Conservation (phyloP, 2,329 filamentous ascomycete genomes). For the Chalara sp. region DNA sequence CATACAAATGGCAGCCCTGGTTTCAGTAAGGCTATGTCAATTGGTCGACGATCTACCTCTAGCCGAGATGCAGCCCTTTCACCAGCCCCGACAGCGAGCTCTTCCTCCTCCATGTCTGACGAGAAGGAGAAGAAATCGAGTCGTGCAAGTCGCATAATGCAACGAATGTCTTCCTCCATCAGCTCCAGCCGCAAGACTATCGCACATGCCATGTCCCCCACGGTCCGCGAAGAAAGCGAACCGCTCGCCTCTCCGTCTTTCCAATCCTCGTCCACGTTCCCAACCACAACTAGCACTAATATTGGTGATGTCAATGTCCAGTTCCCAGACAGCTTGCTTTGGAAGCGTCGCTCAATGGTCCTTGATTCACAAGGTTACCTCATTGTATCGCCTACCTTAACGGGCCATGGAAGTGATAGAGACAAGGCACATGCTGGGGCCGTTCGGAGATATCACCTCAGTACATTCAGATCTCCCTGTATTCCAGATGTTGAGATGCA, state of each 20-base stretch:
- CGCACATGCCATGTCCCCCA: slow-evolving; percentile 26
- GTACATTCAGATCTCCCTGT: slow-evolving; percentile 73
- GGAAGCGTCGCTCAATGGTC: slow-evolving; percentile 87
- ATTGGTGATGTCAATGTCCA: slow-evolving; percentile 88
- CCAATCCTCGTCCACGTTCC: slow-evolving; percentile 28
- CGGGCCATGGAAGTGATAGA: slow-evolving; percentile 32
- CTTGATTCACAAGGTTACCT: slow-evolving; percentile 80
- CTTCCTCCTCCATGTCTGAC: slow-evolving; percentile 35
- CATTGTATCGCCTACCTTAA: slow-evolving; percentile 66
- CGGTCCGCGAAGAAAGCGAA: slow-evolving; percentile 31
- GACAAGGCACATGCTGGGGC: slow-evolving; percentile 47
- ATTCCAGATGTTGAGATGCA: slow-evolving; percentile 86
- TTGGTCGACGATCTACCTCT: slow-evolving; percentile 49
- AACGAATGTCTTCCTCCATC: slow-evolving; percentile 56
- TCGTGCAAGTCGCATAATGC: slow-evolving; percentile 44
- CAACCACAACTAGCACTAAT: slow-evolving; percentile 16
- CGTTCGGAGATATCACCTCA: slow-evolving; percentile 77
- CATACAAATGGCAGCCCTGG: slow-evolving; percentile 6
- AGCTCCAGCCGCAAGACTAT: slow-evolving; percentile 35
- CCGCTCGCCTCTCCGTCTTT: slow-evolving; percentile 5
- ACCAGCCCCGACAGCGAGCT: slow-evolving; percentile 32
- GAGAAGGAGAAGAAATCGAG: slow-evolving; percentile 46
- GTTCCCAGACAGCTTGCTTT: slow-evolving; percentile 90
- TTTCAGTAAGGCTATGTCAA: slow-evolving; percentile 50
- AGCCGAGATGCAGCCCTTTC: slow-evolving; percentile 23